Evolutionary conservation across 2,329 filamentous ascomycete species (phyloP), one percentile per base, ranked within the genome.

Genomic region (Metarhizium guizhouense): DNA sequence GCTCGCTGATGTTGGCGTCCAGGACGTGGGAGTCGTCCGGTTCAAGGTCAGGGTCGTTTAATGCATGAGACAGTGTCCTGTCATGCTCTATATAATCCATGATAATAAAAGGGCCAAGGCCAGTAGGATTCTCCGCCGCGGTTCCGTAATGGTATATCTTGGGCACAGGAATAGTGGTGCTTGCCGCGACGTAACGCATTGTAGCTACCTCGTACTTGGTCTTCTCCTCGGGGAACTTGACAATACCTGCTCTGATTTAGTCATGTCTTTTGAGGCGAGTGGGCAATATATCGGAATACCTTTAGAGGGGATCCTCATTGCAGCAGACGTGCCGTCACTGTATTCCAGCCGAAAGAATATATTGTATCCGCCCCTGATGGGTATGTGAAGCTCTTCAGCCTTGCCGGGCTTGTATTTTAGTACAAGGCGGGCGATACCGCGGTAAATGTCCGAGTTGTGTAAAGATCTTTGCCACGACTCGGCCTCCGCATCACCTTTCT

Each of bases 31-130:
- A 51, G 8, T 70, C 64, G 30, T 66, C 53, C 40, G 52, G 53
- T 14, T 56, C 48, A n/a, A 59, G 56, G 0, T 51, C 57, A 11
- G 67, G 66, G 42, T 63, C 64, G 51, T n/a, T 40, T 11, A 13
- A 40, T 40, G 57, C 61, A 18, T 61, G 49, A 25, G 62, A 67
- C 60, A 71, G 62, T n/a, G 56, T 66, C 51, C 38, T 55, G 5
- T 67, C 38, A 48, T 68, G 62, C 3, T 68, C 62, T 47, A 70
- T 61, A 48, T 70, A 69, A 3, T 72, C 64, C 65, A 72, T 72
- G 32, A 73, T 68, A 20, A 72, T 68, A 48, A 72, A 71, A 0
- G 69, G 68, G 0, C 70, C 69, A 11, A 71, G 55, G 0, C 66
- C 64, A n/a, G 59, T 61, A 1, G 69, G 67, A 11, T 70, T 70